phyloP scores from a whole-genome alignment of 352 stramenopile genomes.

The Elongisporangium undulatum region DNA sequence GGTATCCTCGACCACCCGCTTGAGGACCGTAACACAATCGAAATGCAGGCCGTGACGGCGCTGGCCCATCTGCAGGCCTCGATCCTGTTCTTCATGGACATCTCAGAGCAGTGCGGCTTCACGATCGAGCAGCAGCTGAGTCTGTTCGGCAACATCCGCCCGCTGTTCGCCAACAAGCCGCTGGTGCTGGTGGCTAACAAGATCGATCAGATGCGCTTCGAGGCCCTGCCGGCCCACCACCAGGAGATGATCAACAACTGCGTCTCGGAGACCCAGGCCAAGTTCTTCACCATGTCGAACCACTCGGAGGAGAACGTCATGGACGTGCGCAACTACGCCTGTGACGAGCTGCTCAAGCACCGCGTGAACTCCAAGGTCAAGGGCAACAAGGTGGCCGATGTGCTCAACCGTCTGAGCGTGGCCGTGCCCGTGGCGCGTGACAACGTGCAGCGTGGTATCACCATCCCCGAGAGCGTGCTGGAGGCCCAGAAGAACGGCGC shows the following conservation, averaged over 20 bases:
- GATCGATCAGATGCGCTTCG: slow-evolving; percentile 95
- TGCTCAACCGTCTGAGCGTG: slow-evolving; percentile 96
- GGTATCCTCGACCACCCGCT: slow-evolving; percentile 99
- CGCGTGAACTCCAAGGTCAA: slow-evolving; percentile 94
- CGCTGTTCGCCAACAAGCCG: slow-evolving; percentile 99
- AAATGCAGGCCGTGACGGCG: slow-evolving; percentile 99
- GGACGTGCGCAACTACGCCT: slow-evolving; percentile 93
- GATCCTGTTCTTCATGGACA: slow-evolving; percentile 99
- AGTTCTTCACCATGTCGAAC: slow-evolving; percentile 98
- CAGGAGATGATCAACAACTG: slow-evolving; percentile 77
- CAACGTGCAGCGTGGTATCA: slow-evolving; percentile 84
- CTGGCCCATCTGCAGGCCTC: slow-evolving; percentile 98
- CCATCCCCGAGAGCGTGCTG: slow-evolving; percentile 93
- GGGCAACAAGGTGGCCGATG: slow-evolving; percentile 94
- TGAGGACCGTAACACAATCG: slow-evolving; percentile 99
- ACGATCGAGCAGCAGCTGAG: slow-evolving; percentile 97
- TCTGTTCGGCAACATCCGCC: slow-evolving; percentile 97
- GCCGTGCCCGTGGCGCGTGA: slow-evolving; percentile 94
- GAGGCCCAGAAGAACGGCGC: slow-evolving; percentile 60
- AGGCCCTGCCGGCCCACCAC: slow-evolving; percentile 79
- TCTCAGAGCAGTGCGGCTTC: slow-evolving; percentile 99
- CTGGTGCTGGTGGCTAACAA: slow-evolving; percentile 99
- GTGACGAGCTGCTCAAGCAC: slow-evolving; percentile 93
- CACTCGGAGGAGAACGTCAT: slow-evolving; percentile 96
- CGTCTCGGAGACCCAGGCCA: slow-evolving; percentile 74